A percentile compares a stretch with the other conserved stretches of the same genome.
phyloP scores from a whole-genome alignment of 164 flowering plant species.

The Aristolochia californica region DNA sequence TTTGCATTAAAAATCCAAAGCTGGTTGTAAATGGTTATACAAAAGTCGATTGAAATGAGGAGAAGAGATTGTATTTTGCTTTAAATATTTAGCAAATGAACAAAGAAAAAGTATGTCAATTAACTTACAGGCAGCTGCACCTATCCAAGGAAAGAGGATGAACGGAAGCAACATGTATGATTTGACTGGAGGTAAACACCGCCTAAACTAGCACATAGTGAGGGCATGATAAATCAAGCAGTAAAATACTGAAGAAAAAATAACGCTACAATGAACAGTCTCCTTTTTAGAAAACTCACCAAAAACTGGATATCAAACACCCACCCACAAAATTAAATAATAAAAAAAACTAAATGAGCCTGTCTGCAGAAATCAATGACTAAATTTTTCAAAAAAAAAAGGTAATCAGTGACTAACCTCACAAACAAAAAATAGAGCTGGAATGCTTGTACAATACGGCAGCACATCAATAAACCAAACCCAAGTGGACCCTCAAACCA shows the following conservation, averaged over 20 bases:
- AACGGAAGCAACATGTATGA: constrained; percentile 55
- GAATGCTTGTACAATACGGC: constrained; percentile 68
- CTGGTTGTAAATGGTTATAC: no score
- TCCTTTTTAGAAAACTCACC: no score
- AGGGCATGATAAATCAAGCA: background rate
- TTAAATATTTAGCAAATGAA: no score
- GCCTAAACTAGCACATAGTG: constrained; percentile 30
- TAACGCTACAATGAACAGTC: background rate
- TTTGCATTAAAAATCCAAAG: no score
- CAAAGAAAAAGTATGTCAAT: no score
- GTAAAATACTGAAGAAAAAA: background rate
- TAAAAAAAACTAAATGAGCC: no score
- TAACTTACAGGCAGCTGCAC: constrained; percentile 57
- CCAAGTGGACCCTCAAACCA: constrained; percentile 86
- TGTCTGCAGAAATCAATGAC: no score
- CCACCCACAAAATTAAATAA: background rate
- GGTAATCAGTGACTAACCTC: constrained; percentile 35
- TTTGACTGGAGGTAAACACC: constrained; percentile 65
- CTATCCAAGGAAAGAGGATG: constrained; percentile 69
- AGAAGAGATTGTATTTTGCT: no score
- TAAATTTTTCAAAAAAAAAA: no score
- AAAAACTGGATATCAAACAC: background rate
- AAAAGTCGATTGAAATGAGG: no score
- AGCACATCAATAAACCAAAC: constrained; percentile 72
- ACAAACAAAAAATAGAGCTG: constrained; percentile 66